These are phyloP conservation scores for Papiliotrema flavescens DNA, from an alignment of 1,284 basidiomycete genomes.

Conservation along the genomic window DNA sequence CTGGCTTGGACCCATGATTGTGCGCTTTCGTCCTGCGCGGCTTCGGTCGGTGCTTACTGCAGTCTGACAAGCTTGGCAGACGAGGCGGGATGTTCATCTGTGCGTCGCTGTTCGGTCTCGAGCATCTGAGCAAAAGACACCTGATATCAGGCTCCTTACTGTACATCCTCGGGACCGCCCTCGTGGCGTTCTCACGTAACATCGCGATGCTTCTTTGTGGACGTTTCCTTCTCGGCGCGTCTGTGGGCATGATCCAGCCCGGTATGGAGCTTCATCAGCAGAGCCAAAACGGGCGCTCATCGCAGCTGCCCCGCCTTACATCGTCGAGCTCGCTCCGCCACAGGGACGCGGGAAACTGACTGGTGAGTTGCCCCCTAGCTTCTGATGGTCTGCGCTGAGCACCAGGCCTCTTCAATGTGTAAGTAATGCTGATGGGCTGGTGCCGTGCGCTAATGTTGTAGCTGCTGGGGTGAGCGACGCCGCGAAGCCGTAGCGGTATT, in stretches of 20 bases:
- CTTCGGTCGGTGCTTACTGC: background rate
- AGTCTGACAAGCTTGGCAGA: slow-evolving; percentile 21
- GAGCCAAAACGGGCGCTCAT: background rate
- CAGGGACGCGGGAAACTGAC: slow-evolving; percentile 12
- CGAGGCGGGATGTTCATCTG: slow-evolving; percentile 22
- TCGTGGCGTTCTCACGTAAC: slow-evolving; percentile 17
- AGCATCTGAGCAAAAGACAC: background rate
- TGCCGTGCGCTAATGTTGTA: background rate
- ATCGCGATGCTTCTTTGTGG: slow-evolving; percentile 21
- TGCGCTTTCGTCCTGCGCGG: background rate
- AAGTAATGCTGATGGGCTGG: background rate
- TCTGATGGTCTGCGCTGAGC: background rate
- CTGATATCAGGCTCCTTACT: slow-evolving; percentile 9
- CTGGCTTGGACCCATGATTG: slow-evolving; percentile 24
- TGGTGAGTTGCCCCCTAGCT: slow-evolving; percentile 4
- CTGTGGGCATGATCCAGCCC: slow-evolving; percentile 20
- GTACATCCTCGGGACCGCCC: slow-evolving; percentile 16
- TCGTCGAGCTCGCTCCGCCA: slow-evolving; percentile 22
- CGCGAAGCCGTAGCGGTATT: background rate
- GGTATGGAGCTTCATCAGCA: background rate
- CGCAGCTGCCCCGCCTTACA: slow-evolving; percentile 20
- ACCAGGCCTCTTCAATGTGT: slow-evolving; percentile 10
- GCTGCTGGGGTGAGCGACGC: slow-evolving; percentile 15
- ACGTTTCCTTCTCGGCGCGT: slow-evolving; percentile 19
- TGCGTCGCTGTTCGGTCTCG: slow-evolving; percentile 1